Conservation (phyloP, 176 grass and related monocot species). For the Rhipidocladum racemiflorum region DNA sequence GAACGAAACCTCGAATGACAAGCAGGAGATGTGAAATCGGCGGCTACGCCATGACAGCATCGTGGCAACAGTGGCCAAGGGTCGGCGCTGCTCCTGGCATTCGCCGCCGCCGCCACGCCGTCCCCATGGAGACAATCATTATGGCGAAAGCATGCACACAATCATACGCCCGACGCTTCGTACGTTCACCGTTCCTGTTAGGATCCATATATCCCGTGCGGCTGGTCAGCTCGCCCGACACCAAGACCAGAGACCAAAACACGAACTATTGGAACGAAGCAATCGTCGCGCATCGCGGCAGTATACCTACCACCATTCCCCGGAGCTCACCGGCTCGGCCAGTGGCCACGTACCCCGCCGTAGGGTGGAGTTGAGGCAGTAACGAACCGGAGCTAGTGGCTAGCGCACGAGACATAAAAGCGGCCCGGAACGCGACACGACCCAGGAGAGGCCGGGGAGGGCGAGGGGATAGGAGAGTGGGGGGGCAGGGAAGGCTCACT, state of each 20-base stretch:
- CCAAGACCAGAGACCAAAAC: not conserved
- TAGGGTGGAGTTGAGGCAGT: not conserved
- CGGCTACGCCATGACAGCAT: not conserved
- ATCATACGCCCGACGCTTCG: not conserved
- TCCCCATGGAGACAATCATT: not conserved
- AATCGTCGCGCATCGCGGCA: not conserved
- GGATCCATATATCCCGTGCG: not conserved
- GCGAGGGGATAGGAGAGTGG: not conserved
- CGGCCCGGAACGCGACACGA: not conserved
- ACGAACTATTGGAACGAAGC: slow-evolving; percentile 13
- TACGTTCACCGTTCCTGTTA: not conserved
- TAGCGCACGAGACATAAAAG: not conserved
- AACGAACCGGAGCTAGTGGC: not conserved
- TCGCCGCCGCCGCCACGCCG: not conserved
- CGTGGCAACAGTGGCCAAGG: not conserved
- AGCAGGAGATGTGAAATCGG: not conserved
- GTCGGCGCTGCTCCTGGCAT: slow-evolving; percentile 1
- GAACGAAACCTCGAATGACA: not conserved
- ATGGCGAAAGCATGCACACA: slow-evolving; percentile 21
- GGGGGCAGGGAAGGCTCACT: slow-evolving; percentile 27
- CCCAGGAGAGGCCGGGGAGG: not conserved
- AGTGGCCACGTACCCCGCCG: slow-evolving; percentile 9
- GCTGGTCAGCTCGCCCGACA: slow-evolving; percentile 2
- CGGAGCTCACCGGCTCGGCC: slow-evolving; percentile 14
- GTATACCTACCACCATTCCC: not conserved